Evolutionary conservation across 192 early-diverging fungal genomes (phyloP).

Genomic region (Entomortierella parvispora): DNA sequence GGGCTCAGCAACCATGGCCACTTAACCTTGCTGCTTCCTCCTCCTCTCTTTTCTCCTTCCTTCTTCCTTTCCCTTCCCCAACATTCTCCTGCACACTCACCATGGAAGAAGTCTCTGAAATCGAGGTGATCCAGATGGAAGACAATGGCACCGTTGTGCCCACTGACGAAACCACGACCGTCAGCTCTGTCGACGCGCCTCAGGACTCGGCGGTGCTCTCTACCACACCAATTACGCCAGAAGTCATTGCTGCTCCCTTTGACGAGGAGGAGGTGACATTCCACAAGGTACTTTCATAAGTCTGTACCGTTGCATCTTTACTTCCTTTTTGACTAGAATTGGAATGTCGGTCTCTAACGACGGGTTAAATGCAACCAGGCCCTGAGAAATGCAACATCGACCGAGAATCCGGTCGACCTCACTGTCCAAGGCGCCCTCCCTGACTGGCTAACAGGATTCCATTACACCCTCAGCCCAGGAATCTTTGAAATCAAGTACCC

Average conservation of each 20-base stretch:
- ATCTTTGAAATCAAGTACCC: conserved; percentile 73
- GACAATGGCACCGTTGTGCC: conserved; percentile 21
- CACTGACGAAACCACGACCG: background rate
- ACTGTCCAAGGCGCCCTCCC: conserved; percentile 68
- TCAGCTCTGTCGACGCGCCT: background rate
- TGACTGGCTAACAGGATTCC: conserved; percentile 71
- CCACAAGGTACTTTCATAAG: conserved; percentile 23
- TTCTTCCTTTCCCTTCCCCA: background rate
- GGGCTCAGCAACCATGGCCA: too few relatives aligned
- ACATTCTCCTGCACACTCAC: too few relatives aligned
- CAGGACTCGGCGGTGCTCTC: conserved; percentile 13
- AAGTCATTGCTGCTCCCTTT: conserved; percentile 13
- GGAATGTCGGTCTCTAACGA: too few relatives aligned
- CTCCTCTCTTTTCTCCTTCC: background rate
- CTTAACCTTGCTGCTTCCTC: background rate
- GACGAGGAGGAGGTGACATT: conserved; percentile 40
- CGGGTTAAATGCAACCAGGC: conserved; percentile 51
- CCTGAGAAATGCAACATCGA: conserved; percentile 65
- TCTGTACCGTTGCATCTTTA: background rate
- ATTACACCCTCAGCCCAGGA: conserved; percentile 75
- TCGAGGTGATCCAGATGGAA: conserved; percentile 45
- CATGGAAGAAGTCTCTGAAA: conserved; percentile 51
- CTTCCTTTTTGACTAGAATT: too few relatives aligned
- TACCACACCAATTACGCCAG: conserved; percentile 14
- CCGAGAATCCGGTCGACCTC: conserved; percentile 52